phyloP scores from a whole-genome alignment of 73 alveolate genomes.

The Stentor coeruleus region DNA sequence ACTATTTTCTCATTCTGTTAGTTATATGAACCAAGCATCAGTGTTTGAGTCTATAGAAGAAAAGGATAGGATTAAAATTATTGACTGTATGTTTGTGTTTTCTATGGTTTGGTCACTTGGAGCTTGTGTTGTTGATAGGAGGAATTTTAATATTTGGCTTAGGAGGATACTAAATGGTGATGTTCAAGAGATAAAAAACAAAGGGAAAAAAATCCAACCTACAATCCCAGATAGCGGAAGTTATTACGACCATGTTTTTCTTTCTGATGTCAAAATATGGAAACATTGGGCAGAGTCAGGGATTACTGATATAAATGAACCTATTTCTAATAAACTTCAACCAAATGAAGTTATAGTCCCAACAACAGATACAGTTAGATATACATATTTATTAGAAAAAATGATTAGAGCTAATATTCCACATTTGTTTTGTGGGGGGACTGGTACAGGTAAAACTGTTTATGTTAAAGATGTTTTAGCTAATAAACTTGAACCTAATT shows the following conservation, averaged over 20 bases:
- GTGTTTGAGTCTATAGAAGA: conserved; percentile 35
- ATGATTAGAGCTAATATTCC: conserved; percentile 83
- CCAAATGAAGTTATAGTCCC: conserved; percentile 97
- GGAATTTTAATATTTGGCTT: conserved; percentile 77
- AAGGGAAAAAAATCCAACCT: conserved; percentile 84
- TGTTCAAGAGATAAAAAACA: conserved; percentile 68
- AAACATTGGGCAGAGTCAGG: conserved; percentile 84
- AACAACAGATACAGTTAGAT: conserved; percentile 97
- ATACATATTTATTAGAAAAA: conserved; percentile 70
- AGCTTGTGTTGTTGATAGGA: conserved; percentile 86
- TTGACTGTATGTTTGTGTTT: conserved; percentile 53
- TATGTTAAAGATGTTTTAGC: conserved; percentile 88
- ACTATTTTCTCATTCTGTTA: conserved; percentile 67
- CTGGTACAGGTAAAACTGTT: conserved; percentile 99
- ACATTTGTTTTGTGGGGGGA: conserved; percentile 97
- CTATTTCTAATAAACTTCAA: conserved; percentile 46
- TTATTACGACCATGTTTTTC: conserved; percentile 91
- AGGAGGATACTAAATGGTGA: conserved; percentile 87
- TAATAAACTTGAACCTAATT: conserved; percentile 68
- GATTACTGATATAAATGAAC: conserved; percentile 30
- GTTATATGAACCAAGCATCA: conserved; percentile 72
- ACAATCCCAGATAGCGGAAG: conserved; percentile 94
- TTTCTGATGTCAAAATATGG: conserved; percentile 92
- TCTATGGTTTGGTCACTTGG: conserved; percentile 97
- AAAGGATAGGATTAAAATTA: conserved; percentile 34